Evolutionary conservation across 805 yeast genomes (phyloP).

Genomic region (Lipomyces starkeyi): DNA sequence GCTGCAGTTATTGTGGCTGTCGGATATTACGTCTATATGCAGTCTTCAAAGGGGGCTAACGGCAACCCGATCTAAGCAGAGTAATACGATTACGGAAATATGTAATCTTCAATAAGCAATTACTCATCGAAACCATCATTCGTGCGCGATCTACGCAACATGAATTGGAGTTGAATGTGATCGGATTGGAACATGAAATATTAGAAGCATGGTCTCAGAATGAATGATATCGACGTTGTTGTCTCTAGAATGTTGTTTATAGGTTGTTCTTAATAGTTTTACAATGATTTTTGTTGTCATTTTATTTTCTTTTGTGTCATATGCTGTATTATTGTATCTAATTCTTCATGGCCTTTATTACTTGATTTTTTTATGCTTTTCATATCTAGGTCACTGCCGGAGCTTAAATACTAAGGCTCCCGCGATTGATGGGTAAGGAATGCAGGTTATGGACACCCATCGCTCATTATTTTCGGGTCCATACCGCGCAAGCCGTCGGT

Average conservation of each 20-base stretch:
- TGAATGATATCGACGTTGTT: background rate
- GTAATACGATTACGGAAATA: background rate
- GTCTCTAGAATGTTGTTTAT: background rate
- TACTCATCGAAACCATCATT: background rate
- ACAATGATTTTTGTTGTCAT: background rate
- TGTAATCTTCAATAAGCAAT: background rate
- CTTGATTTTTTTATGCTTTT: background rate
- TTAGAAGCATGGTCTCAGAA: background rate
- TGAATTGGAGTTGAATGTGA: background rate
- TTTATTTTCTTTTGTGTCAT: background rate
- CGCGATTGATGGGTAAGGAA: background rate
- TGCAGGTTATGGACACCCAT: background rate
- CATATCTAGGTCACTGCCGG: background rate
- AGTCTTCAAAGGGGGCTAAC: background rate
- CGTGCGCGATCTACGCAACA: background rate
- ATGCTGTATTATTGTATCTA: background rate
- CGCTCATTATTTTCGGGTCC: background rate
- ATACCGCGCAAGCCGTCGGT: background rate
- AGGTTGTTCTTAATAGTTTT: background rate
- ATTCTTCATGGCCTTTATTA: background rate
- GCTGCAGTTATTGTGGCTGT: conserved; percentile 17
- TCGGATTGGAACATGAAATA: background rate
- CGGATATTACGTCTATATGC: conserved; percentile 17
- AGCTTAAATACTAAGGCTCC: background rate
- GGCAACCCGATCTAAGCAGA: background rate